Evolutionary conservation across 257 asterid genomes (phyloP).

Genomic region (Petrea volubilis): DNA sequence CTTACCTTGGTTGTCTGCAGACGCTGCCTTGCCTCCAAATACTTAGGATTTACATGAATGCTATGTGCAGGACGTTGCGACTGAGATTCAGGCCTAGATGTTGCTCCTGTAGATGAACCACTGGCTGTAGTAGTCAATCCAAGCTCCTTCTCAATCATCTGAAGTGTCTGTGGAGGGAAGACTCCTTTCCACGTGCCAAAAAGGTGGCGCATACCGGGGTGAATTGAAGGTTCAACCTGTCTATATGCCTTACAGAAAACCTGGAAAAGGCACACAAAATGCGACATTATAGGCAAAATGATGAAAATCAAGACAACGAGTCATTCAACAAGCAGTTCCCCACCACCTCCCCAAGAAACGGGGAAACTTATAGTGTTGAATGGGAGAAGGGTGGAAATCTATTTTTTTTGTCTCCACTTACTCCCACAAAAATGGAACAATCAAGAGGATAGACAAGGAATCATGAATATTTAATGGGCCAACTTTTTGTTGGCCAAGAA

Average conservation of each 20-base stretch:
- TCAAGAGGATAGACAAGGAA: neutral
- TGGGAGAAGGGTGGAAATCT: neutral
- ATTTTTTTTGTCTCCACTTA: slow-evolving; percentile 9
- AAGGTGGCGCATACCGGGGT: slow-evolving; percentile 89
- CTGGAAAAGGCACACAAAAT: slow-evolving; percentile 43
- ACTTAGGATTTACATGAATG: slow-evolving; percentile 89
- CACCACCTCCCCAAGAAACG: neutral
- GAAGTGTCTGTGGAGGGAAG: slow-evolving; percentile 75
- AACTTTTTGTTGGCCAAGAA: neutral
- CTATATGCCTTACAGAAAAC: slow-evolving; percentile 85
- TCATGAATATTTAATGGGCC: neutral
- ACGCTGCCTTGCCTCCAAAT: slow-evolving; percentile 84
- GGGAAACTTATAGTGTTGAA: neutral
- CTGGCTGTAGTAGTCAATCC: slow-evolving; percentile 64
- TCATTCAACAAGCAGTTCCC: neutral
- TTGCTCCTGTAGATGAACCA: slow-evolving; percentile 55
- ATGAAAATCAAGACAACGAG: slow-evolving; percentile 1
- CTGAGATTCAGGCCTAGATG: slow-evolving; percentile 61
- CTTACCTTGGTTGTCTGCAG: slow-evolving; percentile 70
- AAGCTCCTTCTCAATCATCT: slow-evolving; percentile 80
- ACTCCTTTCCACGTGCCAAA: slow-evolving; percentile 96
- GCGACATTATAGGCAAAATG: neutral
- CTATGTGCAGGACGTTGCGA: slow-evolving; percentile 74
- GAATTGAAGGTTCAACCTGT: slow-evolving; percentile 79
- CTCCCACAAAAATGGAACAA: neutral